A percentile compares a stretch with the other conserved stretches of the same genome.
Evolutionary conservation across 2,329 filamentous ascomycete species (phyloP).

Genomic region (Neonectria coccinea): DNA sequence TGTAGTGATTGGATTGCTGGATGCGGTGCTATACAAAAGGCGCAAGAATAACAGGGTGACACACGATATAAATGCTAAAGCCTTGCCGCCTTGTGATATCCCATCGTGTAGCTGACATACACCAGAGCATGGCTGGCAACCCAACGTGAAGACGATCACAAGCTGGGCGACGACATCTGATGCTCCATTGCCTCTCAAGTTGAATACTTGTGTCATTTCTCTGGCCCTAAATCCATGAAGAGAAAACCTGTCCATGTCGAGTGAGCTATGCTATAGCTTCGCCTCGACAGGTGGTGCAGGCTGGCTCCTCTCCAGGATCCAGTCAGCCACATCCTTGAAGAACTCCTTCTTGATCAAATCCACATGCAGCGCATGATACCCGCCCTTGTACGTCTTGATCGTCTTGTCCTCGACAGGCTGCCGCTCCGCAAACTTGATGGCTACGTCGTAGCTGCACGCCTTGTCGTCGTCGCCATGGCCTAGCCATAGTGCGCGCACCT

Average conservation of each 20-base stretch:
- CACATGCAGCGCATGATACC: conserved; percentile 79
- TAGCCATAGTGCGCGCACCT: conserved; percentile 75
- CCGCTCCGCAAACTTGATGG: conserved; percentile 71
- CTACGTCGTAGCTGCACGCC: conserved; percentile 74
- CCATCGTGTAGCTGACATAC: too few species aligned
- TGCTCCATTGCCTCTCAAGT: not conserved
- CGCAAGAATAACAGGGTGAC: not conserved
- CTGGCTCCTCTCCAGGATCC: conserved; percentile 67
- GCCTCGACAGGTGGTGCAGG: conserved; percentile 44
- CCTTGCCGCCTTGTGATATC: not conserved
- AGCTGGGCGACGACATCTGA: not conserved
- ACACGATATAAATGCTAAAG: not conserved
- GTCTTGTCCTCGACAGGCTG: conserved; percentile 73
- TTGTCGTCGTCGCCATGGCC: conserved; percentile 82
- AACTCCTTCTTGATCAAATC: conserved; percentile 68
- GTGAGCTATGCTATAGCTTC: conserved; percentile 51
- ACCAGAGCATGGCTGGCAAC: not conserved
- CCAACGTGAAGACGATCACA: not conserved
- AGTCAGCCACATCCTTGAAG: conserved; percentile 71
- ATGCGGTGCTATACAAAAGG: not conserved
- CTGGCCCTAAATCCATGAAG: not conserved
- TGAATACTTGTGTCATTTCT: not conserved
- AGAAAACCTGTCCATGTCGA: not conserved
- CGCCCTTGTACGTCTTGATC: conserved; percentile 80
- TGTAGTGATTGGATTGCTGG: not conserved